Evolutionary conservation across 306 rosid species (phyloP).

Genomic region (Cucurbita maxima): DNA sequence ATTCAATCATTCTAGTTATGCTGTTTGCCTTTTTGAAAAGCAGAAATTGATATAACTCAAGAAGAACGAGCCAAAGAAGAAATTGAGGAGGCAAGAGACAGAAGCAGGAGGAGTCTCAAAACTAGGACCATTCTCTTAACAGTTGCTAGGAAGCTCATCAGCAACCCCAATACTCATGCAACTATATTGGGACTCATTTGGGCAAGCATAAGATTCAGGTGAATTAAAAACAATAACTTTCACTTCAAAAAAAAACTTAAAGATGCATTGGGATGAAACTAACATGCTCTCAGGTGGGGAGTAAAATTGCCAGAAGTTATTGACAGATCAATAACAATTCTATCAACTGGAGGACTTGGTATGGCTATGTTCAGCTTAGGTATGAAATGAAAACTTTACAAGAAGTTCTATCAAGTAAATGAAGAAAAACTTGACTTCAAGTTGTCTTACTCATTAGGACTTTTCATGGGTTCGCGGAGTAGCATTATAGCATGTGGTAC

Average conservation of each 20-base stretch:
- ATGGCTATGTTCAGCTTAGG: constrained; percentile 99
- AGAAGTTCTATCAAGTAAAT: neutral
- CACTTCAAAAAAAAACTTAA: neutral
- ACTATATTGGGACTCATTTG: constrained; percentile 64
- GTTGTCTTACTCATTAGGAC: constrained; percentile 13
- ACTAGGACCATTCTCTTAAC: constrained; percentile 40
- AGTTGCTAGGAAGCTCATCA: constrained; percentile 57
- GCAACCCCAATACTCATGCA: constrained; percentile 88
- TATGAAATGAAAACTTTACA: constrained; percentile 15
- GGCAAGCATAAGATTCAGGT: constrained; percentile 77
- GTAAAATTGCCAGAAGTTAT: constrained; percentile 62
- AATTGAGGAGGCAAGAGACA: constrained; percentile 23
- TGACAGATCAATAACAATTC: constrained; percentile 37
- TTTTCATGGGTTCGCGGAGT: constrained; percentile 68
- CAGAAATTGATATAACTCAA: constrained; percentile 32
- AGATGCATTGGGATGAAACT: neutral
- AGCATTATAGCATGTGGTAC: constrained; percentile 65
- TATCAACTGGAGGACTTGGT: constrained; percentile 80
- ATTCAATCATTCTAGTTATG: neutral
- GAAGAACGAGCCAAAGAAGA: constrained; percentile 58
- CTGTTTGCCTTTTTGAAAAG: constrained; percentile 23
- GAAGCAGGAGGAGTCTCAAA: constrained; percentile 25
- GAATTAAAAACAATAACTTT: neutral
- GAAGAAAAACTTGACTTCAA: neutral
- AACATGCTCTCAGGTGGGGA: constrained; percentile 51